Evolutionary conservation across 2,329 filamentous ascomycete species (phyloP), one percentile per base, ranked within the genome.

Genomic region (Fusarium xyrophilum): DNA sequence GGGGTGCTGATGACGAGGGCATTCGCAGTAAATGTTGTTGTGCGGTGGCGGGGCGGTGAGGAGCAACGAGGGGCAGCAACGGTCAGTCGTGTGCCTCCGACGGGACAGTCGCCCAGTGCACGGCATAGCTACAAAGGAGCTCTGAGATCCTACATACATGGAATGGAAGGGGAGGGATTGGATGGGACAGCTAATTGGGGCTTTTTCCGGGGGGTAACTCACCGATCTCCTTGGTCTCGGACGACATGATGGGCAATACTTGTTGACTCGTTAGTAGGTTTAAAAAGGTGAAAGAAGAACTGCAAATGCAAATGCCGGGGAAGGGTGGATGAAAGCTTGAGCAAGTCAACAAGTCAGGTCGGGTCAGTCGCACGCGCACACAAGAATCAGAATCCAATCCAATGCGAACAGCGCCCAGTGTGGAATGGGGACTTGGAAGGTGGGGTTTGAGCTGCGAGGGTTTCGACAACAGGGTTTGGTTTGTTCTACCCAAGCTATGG

Each of bases 181-280:
- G 28, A 47, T 23, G 51, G 32, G 32, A 48, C 27, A 51, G 39
- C 60, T 61, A 36, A 36, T 57, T 56, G 38, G 27, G 56, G 56
- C 39, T 40, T 30, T 25, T 39, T 23, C 25, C 39, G 39, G 17
- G 57, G 47, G 35, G 44, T 39, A 30, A 79, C 81, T 69, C 75
- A 84, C 82, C 82, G 67, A 78, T 70, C 65, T 80, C 82, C 78
- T 83, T 83, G 33, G 78, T 76, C 57, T 83, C 81, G 74, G 82
- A 79, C 74, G 82, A 80, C 80, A 82, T 81, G 73, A 75, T 81
- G 79, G 76, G 74, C 75, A 73, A 67, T 61, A 63, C 67, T 63
- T 51, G 62, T 43, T 75, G 46, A 53, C 60, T 60, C 60, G 56
- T 52, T 47, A 64, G 66, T 47, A 64, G 66, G 56, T 59, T 70